phyloP scores from a whole-genome alignment of 441 rosid species.

The Corymbia citriodora region DNA sequence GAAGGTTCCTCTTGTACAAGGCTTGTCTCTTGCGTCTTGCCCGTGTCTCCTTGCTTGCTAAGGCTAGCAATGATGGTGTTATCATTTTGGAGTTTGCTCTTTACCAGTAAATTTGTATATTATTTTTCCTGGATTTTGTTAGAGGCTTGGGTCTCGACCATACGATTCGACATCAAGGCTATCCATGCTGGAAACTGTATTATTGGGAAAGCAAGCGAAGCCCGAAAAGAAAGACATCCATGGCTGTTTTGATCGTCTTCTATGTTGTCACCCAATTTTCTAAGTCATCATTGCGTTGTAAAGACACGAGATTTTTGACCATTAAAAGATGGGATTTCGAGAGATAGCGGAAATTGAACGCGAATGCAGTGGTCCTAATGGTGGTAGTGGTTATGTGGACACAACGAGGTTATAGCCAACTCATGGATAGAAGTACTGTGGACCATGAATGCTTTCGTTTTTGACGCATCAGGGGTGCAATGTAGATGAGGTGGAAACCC shows the following conservation, averaged over 20 bases:
- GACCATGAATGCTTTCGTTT: slow-evolving; percentile 6
- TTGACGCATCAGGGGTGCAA: neutral
- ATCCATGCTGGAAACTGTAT: neutral
- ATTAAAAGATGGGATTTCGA: neutral
- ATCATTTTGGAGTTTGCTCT: neutral
- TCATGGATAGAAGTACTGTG: neutral
- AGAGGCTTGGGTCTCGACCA: neutral
- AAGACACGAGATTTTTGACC: neutral
- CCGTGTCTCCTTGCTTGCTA: neutral
- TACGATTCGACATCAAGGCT: neutral
- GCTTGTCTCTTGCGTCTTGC: slow-evolving; percentile 4
- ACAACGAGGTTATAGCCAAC: neutral
- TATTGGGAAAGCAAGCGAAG: neutral
- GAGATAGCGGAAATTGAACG: neutral
- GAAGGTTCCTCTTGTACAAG: slow-evolving; percentile 21
- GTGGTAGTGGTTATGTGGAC: neutral
- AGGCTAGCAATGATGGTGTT: neutral
- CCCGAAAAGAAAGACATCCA: neutral
- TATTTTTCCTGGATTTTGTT: neutral
- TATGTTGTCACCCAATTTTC: neutral
- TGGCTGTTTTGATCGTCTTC: neutral
- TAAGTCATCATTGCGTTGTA: neutral
- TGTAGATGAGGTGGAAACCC: neutral
- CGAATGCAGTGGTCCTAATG: neutral
- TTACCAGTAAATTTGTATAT: neutral